Evolutionary conservation across 495 filamentous ascomycete species (phyloP).

Genomic region (Neurospora terricola): DNA sequence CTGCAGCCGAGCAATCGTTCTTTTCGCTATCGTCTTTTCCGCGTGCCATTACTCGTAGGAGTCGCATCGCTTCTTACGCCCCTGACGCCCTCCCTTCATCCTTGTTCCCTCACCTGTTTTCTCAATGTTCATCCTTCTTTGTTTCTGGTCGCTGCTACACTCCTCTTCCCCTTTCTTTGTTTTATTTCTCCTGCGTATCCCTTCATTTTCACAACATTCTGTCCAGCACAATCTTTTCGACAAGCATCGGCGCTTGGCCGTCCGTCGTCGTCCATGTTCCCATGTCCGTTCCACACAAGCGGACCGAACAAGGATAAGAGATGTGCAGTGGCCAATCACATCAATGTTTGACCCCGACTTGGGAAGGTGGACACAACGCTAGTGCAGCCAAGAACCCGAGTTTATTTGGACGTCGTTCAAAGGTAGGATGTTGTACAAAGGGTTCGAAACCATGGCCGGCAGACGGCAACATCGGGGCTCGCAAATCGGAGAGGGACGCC

Average conservation of each 20-base stretch:
- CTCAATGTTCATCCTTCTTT: neutral
- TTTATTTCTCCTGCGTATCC: neutral
- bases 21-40: too few species aligned
- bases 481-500: neutral
- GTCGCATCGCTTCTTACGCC: neutral
- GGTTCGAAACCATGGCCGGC: neutral
- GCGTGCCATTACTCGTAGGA: neutral
- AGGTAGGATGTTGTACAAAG: rapidly evolving
- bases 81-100: neutral
- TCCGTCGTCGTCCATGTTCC: neutral
- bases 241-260: neutral
- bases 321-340: neutral
- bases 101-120: neutral
- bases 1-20: too few species aligned
- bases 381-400: neutral
- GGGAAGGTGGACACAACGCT: neutral
- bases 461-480: neutral
- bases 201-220: neutral
- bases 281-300: neutral
- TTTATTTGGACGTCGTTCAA: neutral
- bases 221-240: neutral
- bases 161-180: neutral
- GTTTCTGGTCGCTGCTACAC: neutral
- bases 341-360: neutral
- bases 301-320: neutral